These are phyloP conservation scores for Vitis riparia DNA, from an alignment of 164 flowering plant species.

Conservation along the genomic window DNA sequence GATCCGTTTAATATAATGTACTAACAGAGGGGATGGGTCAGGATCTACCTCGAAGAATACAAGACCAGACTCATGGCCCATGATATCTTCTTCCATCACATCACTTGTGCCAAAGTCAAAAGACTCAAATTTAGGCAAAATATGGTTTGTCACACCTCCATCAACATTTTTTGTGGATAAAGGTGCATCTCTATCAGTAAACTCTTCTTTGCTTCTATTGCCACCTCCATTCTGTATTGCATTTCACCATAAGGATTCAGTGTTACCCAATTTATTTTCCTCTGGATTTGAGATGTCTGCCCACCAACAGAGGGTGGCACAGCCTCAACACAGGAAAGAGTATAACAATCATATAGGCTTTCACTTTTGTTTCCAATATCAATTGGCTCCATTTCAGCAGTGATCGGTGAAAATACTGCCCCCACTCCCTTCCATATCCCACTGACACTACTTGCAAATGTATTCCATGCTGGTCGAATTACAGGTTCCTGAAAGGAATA, in stretches of 20 bases:
- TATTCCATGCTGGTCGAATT: constrained; percentile 77
- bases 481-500: constrained; percentile 80
- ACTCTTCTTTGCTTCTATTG: constrained; percentile 25
- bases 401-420: constrained; percentile 90
- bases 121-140: constrained; percentile 65
- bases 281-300: constrained; percentile 46
- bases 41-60: constrained; percentile 88
- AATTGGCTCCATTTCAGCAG: constrained; percentile 95
- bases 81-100: constrained; percentile 89
- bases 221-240: constrained; percentile 21
- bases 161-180: constrained; percentile 9
- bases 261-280: constrained; percentile 83
- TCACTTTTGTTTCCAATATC: constrained; percentile 67
- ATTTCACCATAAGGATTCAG: constrained; percentile 83
- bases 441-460: constrained; percentile 93
- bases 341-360: constrained; percentile 80
- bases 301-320: constrained; percentile 41
- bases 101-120: constrained; percentile 69
- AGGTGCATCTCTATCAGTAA: constrained; percentile 19
- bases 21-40: not conserved
- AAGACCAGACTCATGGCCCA: constrained; percentile 90
- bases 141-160: constrained; percentile 12
- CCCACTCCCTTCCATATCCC: constrained; percentile 99
- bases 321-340: constrained; percentile 59
- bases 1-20: no score